Base-by-base conservation (phyloP, 2,329 filamentous ascomycete species). In the Albophoma yamanashiensis region DNA sequence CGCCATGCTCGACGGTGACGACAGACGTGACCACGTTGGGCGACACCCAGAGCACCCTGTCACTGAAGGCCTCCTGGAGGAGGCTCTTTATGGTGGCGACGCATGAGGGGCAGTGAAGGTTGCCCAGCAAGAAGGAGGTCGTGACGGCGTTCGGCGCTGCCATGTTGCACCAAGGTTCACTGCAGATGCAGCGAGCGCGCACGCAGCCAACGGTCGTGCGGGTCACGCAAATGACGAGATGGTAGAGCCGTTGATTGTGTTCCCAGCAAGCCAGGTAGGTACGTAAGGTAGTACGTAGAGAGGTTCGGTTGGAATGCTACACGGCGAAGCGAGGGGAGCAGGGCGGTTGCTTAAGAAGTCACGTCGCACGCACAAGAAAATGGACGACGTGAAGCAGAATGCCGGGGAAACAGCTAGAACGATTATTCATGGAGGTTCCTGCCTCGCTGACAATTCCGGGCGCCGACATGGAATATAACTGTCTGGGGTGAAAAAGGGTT, bases 71-170 rank as follows among this genome's bases (percentile, higher is more conserved):
- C 53, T 76, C 78, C 61, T 70, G 76, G 61, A 91, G 74, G 61
- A 81, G 78, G 59, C 80, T 75, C 67, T 84, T 79, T 68, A 92
- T 90, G 65, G 81, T 79, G 42, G 82, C 81, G 57, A 90, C 84
- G 71, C 89, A 92, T 62, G 87, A 89, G 17, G 88, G 85, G 74
- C 89, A 91, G 73, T 92, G 89, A n/a, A 92, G 79, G 71, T 92
- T 91, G 63, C 81, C 83, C 65, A 92, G 77, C 62, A 91, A 79
- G 68, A 88, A 84, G 40, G 83, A 86, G 2, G 83, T 87, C 15
- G 79, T 82, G 61, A 77, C 71, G 61, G 71, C 67, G 59, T 68
- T 65, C 17, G 66, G 59, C 52, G 69, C 60, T 31, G 68, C 58
- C 67, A 74, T 74, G 63, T 47, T 65, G 62, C 40, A 50, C 50